Conservation (phyloP, 768 basidiomycete genomes). For the Gloeostereum incarnatum region DNA sequence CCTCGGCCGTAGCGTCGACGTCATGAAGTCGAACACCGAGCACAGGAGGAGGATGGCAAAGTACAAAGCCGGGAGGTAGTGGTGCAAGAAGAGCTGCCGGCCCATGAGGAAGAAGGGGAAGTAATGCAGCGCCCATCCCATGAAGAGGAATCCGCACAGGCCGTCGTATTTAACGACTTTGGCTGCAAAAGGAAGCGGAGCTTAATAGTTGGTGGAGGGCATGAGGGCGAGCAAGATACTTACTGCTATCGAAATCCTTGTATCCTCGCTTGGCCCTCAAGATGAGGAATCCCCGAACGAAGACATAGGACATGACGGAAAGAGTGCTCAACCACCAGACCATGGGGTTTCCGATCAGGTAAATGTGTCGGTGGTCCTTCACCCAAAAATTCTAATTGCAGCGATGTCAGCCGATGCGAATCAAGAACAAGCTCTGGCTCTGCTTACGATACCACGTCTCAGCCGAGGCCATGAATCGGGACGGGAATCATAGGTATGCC, state of each 20-base stretch:
- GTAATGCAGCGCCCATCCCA: slow-evolving; percentile 91
- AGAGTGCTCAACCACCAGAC: slow-evolving; percentile 85
- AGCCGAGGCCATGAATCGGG: slow-evolving; percentile 88
- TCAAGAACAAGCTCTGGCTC: neutral
- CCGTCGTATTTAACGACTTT: slow-evolving; percentile 89
- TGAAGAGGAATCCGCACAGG: slow-evolving; percentile 83
- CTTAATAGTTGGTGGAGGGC: neutral
- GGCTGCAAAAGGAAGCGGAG: slow-evolving; percentile 31
- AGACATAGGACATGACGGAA: slow-evolving; percentile 58
- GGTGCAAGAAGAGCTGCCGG: slow-evolving; percentile 95
- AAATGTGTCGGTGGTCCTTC: slow-evolving; percentile 91
- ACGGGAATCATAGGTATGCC: slow-evolving; percentile 93
- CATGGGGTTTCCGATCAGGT: slow-evolving; percentile 89
- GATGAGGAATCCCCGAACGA: slow-evolving; percentile 69
- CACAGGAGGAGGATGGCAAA: slow-evolving; percentile 78
- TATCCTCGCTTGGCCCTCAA: slow-evolving; percentile 87
- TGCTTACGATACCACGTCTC: slow-evolving; percentile 83
- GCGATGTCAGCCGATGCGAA: slow-evolving; percentile 5
- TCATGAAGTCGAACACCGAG: slow-evolving; percentile 76
- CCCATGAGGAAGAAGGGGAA: slow-evolving; percentile 96
- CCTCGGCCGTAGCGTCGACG: slow-evolving; percentile 67
- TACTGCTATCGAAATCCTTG: slow-evolving; percentile 88
- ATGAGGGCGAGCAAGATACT: slow-evolving; percentile 18
- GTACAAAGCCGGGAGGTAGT: slow-evolving; percentile 96
- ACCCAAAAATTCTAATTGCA: slow-evolving; percentile 89